Evolutionary conservation across 2,329 filamentous ascomycete genomes (phyloP).

Genomic region (Talaromyces sp.): DNA sequence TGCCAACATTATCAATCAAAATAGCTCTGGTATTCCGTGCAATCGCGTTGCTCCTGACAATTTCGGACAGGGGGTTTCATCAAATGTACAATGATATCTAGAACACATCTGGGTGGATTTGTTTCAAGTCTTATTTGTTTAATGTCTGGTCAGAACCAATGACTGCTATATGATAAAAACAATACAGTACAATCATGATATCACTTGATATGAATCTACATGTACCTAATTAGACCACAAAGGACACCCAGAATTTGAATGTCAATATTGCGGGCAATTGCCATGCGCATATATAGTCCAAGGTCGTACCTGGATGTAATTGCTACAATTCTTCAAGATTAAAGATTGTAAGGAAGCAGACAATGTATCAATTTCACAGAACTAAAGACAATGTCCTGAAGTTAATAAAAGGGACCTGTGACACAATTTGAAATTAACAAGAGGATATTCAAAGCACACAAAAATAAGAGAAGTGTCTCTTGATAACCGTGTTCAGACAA

Average conservation of each 20-base stretch:
- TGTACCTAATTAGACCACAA: too few species aligned
- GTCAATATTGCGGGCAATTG: too few species aligned
- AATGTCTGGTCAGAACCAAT: too few species aligned
- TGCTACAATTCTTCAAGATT: not conserved
- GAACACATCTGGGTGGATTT: too few species aligned
- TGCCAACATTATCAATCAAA: constrained; percentile 36
- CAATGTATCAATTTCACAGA: not conserved
- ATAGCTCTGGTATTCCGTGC: constrained; percentile 26
- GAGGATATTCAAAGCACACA: not conserved
- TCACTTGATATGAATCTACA: too few species aligned
- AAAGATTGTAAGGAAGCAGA: not conserved
- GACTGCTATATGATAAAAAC: too few species aligned
- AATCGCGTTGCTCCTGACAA: constrained; percentile 27
- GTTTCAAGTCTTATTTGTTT: too few species aligned
- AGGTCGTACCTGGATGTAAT: not conserved
- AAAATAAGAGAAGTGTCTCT: not conserved
- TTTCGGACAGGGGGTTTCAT: constrained; percentile 15
- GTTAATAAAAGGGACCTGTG: not conserved
- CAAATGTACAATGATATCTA: constrained; percentile 12
- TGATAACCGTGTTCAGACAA: not conserved
- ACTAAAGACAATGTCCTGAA: not conserved
- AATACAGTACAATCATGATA: too few species aligned
- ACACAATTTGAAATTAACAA: not conserved
- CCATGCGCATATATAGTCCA: not conserved
- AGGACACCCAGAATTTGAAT: too few species aligned